Percentiles rank a stretch among this genome's conserved stretches.
phyloP scores from a whole-genome alignment of 805 yeast genomes.

The Osmozyma mogii region DNA sequence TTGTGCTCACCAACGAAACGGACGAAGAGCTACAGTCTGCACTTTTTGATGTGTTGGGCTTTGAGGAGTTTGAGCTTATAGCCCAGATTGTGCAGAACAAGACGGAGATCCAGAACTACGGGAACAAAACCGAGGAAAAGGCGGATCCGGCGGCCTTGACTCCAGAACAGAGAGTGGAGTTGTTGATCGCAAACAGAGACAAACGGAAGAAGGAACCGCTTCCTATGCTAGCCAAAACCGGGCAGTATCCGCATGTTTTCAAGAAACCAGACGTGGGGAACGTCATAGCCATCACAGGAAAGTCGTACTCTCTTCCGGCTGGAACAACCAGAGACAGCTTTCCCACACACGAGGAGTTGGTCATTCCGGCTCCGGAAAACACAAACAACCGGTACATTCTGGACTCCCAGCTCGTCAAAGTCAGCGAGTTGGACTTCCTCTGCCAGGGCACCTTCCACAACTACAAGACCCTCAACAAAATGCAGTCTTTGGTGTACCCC shows the following conservation, averaged over 20 bases:
- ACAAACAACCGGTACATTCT: slow-evolving; percentile 34
- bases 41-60: slow-evolving; percentile 76
- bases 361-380: slow-evolving; percentile 67
- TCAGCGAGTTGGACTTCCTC: slow-evolving; percentile 61
- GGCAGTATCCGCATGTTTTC: slow-evolving; percentile 77
- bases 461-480: slow-evolving; percentile 70
- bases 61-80: slow-evolving; percentile 76
- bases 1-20: slow-evolving; percentile 27
- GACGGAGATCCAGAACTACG: slow-evolving; percentile 4
- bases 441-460: slow-evolving; percentile 81
- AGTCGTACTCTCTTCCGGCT: slow-evolving; percentile 66
- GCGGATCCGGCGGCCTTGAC: slow-evolving; percentile 33
- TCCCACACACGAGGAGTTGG: slow-evolving; percentile 69
- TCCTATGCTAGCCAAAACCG: slow-evolving; percentile 24
- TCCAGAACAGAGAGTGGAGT: slow-evolving; percentile 47
- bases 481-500: slow-evolving; percentile 87
- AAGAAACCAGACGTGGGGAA: slow-evolving; percentile 54
- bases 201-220: slow-evolving; percentile 42
- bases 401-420: slow-evolving; percentile 42
- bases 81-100: slow-evolving; percentile 49
- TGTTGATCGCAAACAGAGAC: slow-evolving; percentile 43
- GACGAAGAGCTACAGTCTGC: slow-evolving; percentile 63
- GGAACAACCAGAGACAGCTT: slow-evolving; percentile 66
- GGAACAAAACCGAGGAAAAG: slow-evolving; percentile 1
- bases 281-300: slow-evolving; percentile 67